A percentile compares a stretch with the other conserved stretches of the same genome.
Evolutionary conservation across 1,284 basidiomycete species (phyloP).

Genomic region (Sporisorium graminicola): DNA sequence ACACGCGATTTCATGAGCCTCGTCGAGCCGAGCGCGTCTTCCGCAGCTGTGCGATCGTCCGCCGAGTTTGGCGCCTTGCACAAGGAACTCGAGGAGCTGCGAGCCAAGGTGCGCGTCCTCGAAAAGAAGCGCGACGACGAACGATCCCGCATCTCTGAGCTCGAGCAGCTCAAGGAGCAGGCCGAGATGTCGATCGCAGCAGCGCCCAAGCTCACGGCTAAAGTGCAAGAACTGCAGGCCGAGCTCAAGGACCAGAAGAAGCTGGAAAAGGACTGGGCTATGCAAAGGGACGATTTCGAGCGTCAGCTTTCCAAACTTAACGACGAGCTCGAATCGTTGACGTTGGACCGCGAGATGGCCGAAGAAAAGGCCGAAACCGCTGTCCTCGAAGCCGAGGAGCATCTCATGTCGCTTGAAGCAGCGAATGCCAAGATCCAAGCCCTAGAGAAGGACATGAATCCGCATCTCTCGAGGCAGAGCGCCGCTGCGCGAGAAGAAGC

Average conservation of each 20-base stretch:
- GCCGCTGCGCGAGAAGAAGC: constrained; percentile 71
- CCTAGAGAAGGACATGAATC: constrained; percentile 45
- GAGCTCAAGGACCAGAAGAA: constrained; percentile 59
- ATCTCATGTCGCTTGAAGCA: constrained; percentile 87
- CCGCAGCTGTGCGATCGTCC: constrained; percentile 19
- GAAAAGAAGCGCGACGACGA: constrained; percentile 90
- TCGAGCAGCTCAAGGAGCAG: constrained; percentile 86
- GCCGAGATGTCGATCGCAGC: constrained; percentile 83
- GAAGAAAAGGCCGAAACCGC: constrained; percentile 90
- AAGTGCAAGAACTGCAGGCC: constrained; percentile 55
- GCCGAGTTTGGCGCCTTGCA: constrained; percentile 51
- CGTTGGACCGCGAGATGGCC: constrained; percentile 95
- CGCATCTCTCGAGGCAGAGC: constrained; percentile 33
- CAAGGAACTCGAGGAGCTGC: constrained; percentile 75
- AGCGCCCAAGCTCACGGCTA: constrained; percentile 78
- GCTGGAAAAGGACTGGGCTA: constrained; percentile 60
- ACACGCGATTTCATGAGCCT: constrained; percentile 58
- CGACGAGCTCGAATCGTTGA: constrained; percentile 93
- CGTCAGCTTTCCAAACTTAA: constrained; percentile 78
- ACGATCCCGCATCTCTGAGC: constrained; percentile 81
- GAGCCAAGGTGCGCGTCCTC: constrained; percentile 84
- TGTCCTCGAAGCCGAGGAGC: constrained; percentile 81
- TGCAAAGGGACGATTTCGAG: constrained; percentile 52
- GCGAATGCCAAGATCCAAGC: constrained; percentile 72
- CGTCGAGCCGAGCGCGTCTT: constrained; percentile 31